phyloP scores from a whole-genome alignment of 2,329 filamentous ascomycete genomes.

The Talaromyces verruculosus region DNA sequence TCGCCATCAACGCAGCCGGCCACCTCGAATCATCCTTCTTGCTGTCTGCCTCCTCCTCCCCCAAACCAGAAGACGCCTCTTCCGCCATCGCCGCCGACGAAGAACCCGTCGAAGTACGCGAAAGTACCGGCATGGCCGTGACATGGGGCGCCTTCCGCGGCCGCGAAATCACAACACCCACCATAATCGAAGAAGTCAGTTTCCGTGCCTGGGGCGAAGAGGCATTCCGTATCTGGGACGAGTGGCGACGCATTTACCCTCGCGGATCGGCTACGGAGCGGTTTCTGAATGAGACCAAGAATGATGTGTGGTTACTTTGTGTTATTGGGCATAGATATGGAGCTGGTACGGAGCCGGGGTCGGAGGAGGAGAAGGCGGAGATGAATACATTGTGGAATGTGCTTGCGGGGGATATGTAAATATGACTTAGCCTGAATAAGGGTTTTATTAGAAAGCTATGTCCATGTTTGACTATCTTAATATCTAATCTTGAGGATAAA shows the following conservation, averaged over 20 bases:
- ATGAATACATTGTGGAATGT: slow-evolving; percentile 43
- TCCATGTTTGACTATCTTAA: neutral
- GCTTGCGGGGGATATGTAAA: slow-evolving; percentile 32
- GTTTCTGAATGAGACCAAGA: slow-evolving; percentile 65
- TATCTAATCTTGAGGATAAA: neutral
- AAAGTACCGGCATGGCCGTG: slow-evolving; percentile 77
- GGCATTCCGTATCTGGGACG: slow-evolving; percentile 90
- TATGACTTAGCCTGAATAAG: neutral
- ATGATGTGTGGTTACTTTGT: slow-evolving; percentile 85
- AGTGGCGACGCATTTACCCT: slow-evolving; percentile 90
- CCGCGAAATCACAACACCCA: slow-evolving; percentile 94
- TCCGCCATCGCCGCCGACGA: slow-evolving; percentile 46
- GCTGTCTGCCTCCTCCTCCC: slow-evolving; percentile 30
- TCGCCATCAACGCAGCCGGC: slow-evolving; percentile 76
- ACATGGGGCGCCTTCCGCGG: slow-evolving; percentile 96
- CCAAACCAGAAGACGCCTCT: slow-evolving; percentile 17
- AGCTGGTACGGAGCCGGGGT: slow-evolving; percentile 41
- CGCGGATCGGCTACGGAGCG: slow-evolving; percentile 68
- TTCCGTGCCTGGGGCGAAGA: slow-evolving; percentile 95
- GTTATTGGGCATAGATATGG: slow-evolving; percentile 50
- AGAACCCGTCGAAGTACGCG: slow-evolving; percentile 32
- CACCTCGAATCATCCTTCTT: slow-evolving; percentile 67
- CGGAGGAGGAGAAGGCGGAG: slow-evolving; percentile 41
- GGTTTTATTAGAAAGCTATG: neutral
- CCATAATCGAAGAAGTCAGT: slow-evolving; percentile 92